These are phyloP conservation scores for Penicillium sp. DNA, from an alignment of 2,329 filamentous ascomycete species.

Conservation along the genomic window DNA sequence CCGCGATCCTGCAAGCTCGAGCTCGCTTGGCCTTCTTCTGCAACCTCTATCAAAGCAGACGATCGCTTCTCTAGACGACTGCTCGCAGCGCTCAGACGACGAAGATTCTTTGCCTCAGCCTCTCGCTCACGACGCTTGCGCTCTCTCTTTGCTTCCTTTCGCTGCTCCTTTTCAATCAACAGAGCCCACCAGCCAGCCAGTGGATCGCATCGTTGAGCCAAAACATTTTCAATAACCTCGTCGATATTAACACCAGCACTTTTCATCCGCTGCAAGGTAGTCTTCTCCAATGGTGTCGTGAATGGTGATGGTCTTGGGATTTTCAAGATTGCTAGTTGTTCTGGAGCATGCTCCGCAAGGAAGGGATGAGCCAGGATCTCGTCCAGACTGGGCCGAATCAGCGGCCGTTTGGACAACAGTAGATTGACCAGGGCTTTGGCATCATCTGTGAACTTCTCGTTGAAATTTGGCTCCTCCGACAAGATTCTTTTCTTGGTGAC, in stretches of 20 bases:
- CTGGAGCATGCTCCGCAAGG: slow-evolving; percentile 76
- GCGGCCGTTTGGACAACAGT: slow-evolving; percentile 84
- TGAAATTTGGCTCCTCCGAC: slow-evolving; percentile 78
- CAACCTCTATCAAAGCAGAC: slow-evolving; percentile 70
- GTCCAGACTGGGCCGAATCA: slow-evolving; percentile 73
- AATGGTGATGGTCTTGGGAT: slow-evolving; percentile 77
- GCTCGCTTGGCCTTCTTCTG: slow-evolving; percentile 62
- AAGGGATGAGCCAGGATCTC: slow-evolving; percentile 89
- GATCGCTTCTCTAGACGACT: slow-evolving; percentile 79
- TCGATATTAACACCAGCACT: slow-evolving; percentile 93
- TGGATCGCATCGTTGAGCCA: slow-evolving; percentile 83
- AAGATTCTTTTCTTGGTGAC: slow-evolving; percentile 82
- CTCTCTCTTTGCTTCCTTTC: slow-evolving; percentile 76
- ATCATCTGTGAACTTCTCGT: slow-evolving; percentile 71
- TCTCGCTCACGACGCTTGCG: slow-evolving; percentile 82
- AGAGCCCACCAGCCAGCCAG: slow-evolving; percentile 95
- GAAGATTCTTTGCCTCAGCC: slow-evolving; percentile 70
- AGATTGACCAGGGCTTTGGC: slow-evolving; percentile 71
- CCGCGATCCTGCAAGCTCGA: slow-evolving; percentile 65
- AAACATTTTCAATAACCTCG: slow-evolving; percentile 86
- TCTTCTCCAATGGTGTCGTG: slow-evolving; percentile 79
- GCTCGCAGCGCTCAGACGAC: slow-evolving; percentile 83
- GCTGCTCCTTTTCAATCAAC: slow-evolving; percentile 87
- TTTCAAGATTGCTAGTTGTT: slow-evolving; percentile 85
- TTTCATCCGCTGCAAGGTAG: slow-evolving; percentile 86